These are phyloP conservation scores for Aspergillus texensis DNA, from an alignment of 2,329 filamentous ascomycete species.

Conservation along the genomic window DNA sequence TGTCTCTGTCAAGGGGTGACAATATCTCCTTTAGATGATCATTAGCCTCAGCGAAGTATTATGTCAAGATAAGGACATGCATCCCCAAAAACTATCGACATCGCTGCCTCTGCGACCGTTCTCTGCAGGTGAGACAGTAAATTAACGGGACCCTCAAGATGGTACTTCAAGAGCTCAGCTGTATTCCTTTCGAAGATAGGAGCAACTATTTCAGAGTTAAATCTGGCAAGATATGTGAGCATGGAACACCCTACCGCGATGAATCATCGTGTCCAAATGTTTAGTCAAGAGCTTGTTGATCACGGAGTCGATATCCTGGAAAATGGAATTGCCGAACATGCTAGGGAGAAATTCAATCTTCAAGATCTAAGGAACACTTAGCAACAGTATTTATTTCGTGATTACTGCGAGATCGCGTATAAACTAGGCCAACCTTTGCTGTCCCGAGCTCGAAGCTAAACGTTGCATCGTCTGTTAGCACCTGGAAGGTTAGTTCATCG, in stretches of 20 bases:
- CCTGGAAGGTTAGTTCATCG: background rate
- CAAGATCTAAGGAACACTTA: background rate
- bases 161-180: background rate
- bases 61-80: background rate
- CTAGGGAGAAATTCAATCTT: background rate
- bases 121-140: background rate
- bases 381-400: background rate
- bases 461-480: background rate
- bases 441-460: background rate
- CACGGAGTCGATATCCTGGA: background rate
- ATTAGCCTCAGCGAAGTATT: background rate
- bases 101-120: background rate
- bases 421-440: background rate
- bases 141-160: background rate
- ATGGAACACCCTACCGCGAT: background rate
- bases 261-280: background rate
- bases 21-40: background rate
- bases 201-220: background rate
- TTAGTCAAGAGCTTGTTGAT: background rate
- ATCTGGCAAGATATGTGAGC: background rate
- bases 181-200: background rate
- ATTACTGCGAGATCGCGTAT: accelerated
- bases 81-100: background rate
- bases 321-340: background rate
- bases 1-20: background rate